Percentiles rank a stretch among this genome's conserved stretches.
Evolutionary conservation across 2,329 filamentous ascomycete species (phyloP).

Genomic region (Fusarium heterosporum): DNA sequence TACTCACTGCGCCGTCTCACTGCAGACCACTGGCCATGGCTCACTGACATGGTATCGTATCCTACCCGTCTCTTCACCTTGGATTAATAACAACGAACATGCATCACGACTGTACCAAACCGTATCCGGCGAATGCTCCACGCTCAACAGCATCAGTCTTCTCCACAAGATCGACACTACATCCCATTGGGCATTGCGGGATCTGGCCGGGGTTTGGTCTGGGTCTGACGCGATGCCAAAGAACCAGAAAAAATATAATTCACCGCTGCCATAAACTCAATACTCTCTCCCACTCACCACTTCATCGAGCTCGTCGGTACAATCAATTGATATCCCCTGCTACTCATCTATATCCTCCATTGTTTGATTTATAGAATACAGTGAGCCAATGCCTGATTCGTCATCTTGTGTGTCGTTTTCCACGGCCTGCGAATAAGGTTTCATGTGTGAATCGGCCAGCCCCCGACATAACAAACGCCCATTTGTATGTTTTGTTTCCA

Average conservation of each 20-base stretch:
- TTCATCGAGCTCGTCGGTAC: background rate
- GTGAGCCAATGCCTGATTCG: conserved; percentile 25
- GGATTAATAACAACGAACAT: background rate
- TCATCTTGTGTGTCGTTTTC: conserved; percentile 6
- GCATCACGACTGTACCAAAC: conserved; percentile 25
- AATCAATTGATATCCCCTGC: conserved; percentile 18
- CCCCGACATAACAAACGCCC: conserved; percentile 19
- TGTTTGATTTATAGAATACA: conserved; percentile 9
- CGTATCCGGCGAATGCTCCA: conserved; percentile 36
- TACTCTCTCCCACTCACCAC: conserved; percentile 11
- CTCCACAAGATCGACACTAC: conserved; percentile 27
- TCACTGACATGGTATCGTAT: background rate
- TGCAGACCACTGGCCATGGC: background rate
- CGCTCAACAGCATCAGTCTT: conserved; percentile 25
- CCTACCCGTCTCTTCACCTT: background rate
- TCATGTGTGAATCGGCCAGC: conserved; percentile 29
- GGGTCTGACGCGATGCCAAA: conserved; percentile 5
- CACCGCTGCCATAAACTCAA: conserved; percentile 25
- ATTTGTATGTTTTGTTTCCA: conserved; percentile 20
- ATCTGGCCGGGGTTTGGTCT: conserved; percentile 7
- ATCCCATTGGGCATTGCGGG: conserved; percentile 27
- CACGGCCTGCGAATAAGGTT: conserved; percentile 20
- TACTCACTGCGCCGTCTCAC: conserved; percentile 12
- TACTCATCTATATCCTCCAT: background rate
- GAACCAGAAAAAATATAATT: conserved; percentile 15